Percentiles rank a stretch among this genome's conserved stretches.
Conservation (phyloP, 2,329 filamentous ascomycete species). For the Claviceps sp. region DNA sequence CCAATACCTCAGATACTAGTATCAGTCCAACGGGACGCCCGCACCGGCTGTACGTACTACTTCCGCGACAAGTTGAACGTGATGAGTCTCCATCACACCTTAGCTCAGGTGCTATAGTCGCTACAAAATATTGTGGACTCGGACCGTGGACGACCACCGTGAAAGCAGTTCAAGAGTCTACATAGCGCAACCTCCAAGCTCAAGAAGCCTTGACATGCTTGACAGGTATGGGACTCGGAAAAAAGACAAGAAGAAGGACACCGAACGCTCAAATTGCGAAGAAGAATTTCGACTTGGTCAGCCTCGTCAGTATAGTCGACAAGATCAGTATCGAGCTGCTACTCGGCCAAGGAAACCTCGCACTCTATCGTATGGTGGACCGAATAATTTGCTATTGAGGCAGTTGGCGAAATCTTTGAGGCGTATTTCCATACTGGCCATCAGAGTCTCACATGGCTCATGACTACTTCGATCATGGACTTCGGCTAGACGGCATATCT, state of each 20-base stretch:
- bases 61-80: not conserved
- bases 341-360: not conserved
- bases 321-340: not conserved
- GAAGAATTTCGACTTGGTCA: slow-evolving; percentile 7
- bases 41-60: not conserved
- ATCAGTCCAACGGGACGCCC: not conserved
- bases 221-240: slow-evolving; percentile 1
- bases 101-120: not conserved
- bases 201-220: slow-evolving; percentile 9
- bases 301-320: not conserved
- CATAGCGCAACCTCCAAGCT: slow-evolving; percentile 4
- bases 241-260: slow-evolving; percentile 8
- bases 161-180: not conserved
- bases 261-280: slow-evolving; percentile 6
- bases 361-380: not conserved
- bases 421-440: not conserved
- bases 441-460: not conserved
- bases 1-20: not conserved
- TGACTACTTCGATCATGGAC: not conserved
- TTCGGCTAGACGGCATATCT: not conserved
- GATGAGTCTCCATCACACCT: not conserved
- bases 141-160: not conserved
- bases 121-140: not conserved
- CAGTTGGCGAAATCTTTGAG: no score
- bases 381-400: not conserved